A percentile compares a stretch with the other conserved stretches of the same genome.
phyloP scores from a whole-genome alignment of 2,329 filamentous ascomycete species.

The Xylaria sp. region DNA sequence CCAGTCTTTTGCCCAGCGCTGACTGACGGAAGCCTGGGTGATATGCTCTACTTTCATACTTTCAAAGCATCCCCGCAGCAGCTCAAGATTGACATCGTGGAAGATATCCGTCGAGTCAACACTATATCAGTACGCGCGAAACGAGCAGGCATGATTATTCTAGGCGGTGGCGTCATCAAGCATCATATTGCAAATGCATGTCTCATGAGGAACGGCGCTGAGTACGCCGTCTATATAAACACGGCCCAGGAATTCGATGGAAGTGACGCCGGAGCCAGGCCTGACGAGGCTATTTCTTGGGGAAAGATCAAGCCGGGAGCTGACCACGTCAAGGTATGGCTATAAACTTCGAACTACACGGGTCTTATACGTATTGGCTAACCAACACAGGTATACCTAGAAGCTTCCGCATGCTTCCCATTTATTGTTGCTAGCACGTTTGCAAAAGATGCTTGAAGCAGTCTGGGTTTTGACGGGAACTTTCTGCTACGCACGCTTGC shows the following conservation, averaged over 20 bases:
- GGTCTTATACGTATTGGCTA: constrained; percentile 20
- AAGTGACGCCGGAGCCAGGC: constrained; percentile 91
- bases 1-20: constrained; percentile 96
- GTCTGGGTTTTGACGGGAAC: too few species aligned
- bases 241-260: constrained; percentile 97
- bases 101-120: constrained; percentile 93
- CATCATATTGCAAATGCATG: constrained; percentile 98
- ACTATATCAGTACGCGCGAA: constrained; percentile 87
- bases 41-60: constrained; percentile 99
- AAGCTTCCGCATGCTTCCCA: constrained; percentile 69
- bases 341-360: neutral
- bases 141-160: constrained; percentile 90
- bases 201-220: constrained; percentile 95
- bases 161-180: constrained; percentile 95
- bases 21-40: constrained; percentile 92
- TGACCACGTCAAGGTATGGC: constrained; percentile 82
- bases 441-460: constrained; percentile 58
- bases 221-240: constrained; percentile 97
- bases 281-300: constrained; percentile 97
- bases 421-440: constrained; percentile 72
- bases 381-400: constrained; percentile 61
- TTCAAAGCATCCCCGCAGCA: constrained; percentile 85
- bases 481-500: neutral
- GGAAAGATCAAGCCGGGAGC: constrained; percentile 94
- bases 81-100: constrained; percentile 87